phyloP scores from a whole-genome alignment of 2,329 filamentous ascomycete species.

The Ophiostoma sp. region DNA sequence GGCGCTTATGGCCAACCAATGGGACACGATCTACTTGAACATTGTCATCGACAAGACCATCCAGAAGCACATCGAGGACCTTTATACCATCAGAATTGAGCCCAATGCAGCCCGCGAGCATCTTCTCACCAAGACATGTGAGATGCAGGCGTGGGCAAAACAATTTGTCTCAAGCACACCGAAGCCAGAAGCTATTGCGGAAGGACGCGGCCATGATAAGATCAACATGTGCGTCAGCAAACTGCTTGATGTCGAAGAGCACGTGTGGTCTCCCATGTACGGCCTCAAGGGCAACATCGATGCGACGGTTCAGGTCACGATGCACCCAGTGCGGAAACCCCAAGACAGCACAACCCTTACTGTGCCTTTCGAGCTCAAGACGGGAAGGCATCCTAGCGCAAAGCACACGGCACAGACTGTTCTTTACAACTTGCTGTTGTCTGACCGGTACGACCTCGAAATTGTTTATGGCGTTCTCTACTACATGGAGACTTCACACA shows the following conservation, averaged over 20 bases:
- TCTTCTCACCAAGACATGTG: slow-evolving; percentile 74
- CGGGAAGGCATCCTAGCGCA: slow-evolving; percentile 74
- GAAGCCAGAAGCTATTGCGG: slow-evolving; percentile 64
- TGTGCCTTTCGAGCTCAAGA: slow-evolving; percentile 93
- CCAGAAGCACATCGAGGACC: slow-evolving; percentile 75
- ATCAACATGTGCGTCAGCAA: slow-evolving; percentile 84
- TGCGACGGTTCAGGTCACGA: slow-evolving; percentile 83
- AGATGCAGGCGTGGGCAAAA: slow-evolving; percentile 76
- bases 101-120: slow-evolving; percentile 69
- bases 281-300: slow-evolving; percentile 97
- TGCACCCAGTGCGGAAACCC: slow-evolving; percentile 52
- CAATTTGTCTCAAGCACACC: slow-evolving; percentile 70
- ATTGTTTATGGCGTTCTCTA: slow-evolving; percentile 88
- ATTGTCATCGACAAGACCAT: slow-evolving; percentile 62
- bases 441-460: slow-evolving; percentile 90
- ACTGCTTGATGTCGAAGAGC: slow-evolving; percentile 91
- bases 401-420: slow-evolving; percentile 90
- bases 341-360: slow-evolving; percentile 58
- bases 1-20: slow-evolving; percentile 74
- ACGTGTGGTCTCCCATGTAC: slow-evolving; percentile 97
- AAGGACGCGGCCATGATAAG: slow-evolving; percentile 70
- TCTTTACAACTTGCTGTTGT: slow-evolving; percentile 85
- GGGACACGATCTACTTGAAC: slow-evolving; percentile 65
- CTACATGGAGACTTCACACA: slow-evolving; percentile 88
- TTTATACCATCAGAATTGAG: slow-evolving; percentile 80